Conservation (phyloP, 2,329 filamentous ascomycete species). For the Trichoderma asperellum region DNA sequence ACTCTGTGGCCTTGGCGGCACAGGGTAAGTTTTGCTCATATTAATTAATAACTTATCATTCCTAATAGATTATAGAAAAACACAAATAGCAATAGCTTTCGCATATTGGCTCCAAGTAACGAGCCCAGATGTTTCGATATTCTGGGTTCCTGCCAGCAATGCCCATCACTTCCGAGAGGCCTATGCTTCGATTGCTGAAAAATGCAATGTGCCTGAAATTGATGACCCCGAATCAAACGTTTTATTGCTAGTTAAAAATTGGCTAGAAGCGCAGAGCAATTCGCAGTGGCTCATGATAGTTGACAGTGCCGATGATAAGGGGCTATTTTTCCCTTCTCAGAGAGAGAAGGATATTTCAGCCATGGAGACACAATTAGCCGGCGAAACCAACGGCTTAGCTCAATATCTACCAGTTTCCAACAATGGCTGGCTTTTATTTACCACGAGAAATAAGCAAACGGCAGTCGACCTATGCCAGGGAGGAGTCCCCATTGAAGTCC, state of each 20-base stretch:
- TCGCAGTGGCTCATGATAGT: constrained; percentile 33
- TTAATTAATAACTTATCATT: background rate
- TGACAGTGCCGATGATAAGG: constrained; percentile 31
- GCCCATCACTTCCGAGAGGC: constrained; percentile 37
- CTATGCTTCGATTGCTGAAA: constrained; percentile 36
- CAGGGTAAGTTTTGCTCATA: background rate
- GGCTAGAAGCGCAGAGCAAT: constrained; percentile 35
- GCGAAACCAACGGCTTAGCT: background rate
- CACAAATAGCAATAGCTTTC: constrained; percentile 31
- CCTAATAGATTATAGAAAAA: constrained; percentile 12
- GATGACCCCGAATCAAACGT: constrained; percentile 34
- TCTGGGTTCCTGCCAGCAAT: constrained; percentile 43
- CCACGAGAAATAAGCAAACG: constrained; percentile 39
- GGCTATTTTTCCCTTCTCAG: constrained; percentile 12
- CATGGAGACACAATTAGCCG: background rate
- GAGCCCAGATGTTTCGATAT: constrained; percentile 37
- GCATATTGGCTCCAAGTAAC: constrained; percentile 33
- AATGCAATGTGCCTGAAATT: constrained; percentile 35
- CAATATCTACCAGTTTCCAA: constrained; percentile 37
- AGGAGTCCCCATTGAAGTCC: constrained; percentile 34
- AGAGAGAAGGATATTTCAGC: background rate
- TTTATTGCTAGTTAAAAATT: constrained; percentile 36
- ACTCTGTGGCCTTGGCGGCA: constrained; percentile 14
- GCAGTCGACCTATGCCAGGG: constrained; percentile 33
- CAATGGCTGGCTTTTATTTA: constrained; percentile 40